Evolutionary conservation across 2,329 filamentous ascomycete genomes (phyloP).

Genomic region (Fusarium robinianum): DNA sequence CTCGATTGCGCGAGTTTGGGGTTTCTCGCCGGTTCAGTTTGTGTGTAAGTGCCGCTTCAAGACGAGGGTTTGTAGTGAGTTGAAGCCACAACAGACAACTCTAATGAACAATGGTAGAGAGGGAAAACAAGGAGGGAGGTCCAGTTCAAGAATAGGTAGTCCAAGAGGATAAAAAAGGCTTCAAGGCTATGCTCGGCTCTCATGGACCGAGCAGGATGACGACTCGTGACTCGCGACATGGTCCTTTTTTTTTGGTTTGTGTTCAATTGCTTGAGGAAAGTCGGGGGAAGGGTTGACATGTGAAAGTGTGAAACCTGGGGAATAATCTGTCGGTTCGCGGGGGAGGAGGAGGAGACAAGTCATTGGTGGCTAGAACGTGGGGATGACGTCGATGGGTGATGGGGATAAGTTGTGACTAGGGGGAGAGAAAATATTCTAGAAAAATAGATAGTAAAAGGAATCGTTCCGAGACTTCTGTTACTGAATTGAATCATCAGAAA

Average conservation of each 20-base stretch:
- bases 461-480: too few species aligned
- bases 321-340: too few species aligned
- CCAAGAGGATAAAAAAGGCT: conserved; percentile 2
- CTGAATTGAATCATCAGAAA: too few species aligned
- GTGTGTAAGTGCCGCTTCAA: too few species aligned
- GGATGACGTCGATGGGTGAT: conserved; percentile 22
- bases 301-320: conserved; percentile 32
- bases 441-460: too few species aligned
- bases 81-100: too few species aligned
- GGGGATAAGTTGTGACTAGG: too few species aligned
- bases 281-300: conserved; percentile 36
- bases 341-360: neutral
- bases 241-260: conserved; percentile 6
- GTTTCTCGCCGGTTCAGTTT: too few species aligned
- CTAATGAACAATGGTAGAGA: conserved; percentile 4
- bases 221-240: conserved; percentile 34
- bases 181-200: conserved; percentile 26
- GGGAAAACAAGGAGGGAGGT: neutral
- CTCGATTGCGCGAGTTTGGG: neutral
- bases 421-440: neutral
- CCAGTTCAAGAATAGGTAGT: neutral
- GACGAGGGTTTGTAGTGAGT: too few species aligned
- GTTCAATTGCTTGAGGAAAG: too few species aligned
- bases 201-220: conserved; percentile 27
- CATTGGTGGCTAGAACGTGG: neutral